These are phyloP conservation scores for Cordyceps cicadae DNA, from an alignment of 2,329 filamentous ascomycete species.

Conservation along the genomic window DNA sequence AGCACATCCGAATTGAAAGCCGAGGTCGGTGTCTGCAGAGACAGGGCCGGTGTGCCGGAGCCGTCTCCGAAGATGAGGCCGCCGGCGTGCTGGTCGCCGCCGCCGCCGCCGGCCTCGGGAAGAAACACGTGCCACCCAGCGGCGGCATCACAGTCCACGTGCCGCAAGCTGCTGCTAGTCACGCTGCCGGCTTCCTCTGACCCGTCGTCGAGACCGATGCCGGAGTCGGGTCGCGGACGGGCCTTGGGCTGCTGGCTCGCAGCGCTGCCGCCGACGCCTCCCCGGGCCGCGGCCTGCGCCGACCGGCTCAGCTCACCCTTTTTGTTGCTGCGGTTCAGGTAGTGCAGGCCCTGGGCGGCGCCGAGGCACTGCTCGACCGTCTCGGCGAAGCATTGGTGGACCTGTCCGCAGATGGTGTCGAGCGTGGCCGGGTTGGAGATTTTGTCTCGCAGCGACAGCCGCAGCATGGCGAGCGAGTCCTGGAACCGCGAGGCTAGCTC, in stretches of 20 bases:
- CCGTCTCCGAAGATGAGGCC: neutral
- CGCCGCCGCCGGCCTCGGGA: neutral
- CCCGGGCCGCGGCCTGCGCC: slow-evolving; percentile 8
- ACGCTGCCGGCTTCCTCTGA: slow-evolving; percentile 28
- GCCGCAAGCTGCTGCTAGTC: neutral
- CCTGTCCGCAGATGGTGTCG: slow-evolving; percentile 31
- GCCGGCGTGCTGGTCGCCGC: neutral
- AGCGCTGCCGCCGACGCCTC: too few species aligned
- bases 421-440: slow-evolving; percentile 30
- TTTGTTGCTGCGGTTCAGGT: slow-evolving; percentile 34
- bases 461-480: slow-evolving; percentile 25
- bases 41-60: neutral
- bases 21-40: neutral
- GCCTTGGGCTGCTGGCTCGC: slow-evolving; percentile 11
- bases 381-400: slow-evolving; percentile 33
- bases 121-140: too few species aligned
- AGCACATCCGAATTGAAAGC: neutral
- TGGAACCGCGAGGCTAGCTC: slow-evolving; percentile 29
- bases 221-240: slow-evolving; percentile 28
- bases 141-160: neutral
- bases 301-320: slow-evolving; percentile 22
- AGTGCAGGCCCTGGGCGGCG: slow-evolving; percentile 29
- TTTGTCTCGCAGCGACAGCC: slow-evolving; percentile 27
- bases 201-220: slow-evolving; percentile 30
- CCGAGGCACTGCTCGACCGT: slow-evolving; percentile 29